phyloP scores from a whole-genome alignment of 805 yeast species.

The Priceomyces fermenticarens region DNA sequence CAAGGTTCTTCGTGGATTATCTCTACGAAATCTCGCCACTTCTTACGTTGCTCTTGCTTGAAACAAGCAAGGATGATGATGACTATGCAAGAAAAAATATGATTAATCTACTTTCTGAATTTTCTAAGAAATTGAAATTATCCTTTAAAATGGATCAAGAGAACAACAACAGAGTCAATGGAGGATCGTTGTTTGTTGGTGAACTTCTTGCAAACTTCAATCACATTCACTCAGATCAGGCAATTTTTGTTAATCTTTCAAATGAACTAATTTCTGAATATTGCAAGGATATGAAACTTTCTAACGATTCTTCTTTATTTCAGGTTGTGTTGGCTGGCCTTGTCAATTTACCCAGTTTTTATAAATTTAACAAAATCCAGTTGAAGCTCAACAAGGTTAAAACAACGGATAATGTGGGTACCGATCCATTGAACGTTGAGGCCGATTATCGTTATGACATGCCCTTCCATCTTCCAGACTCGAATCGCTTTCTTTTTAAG shows the following conservation, averaged over 20 bases:
- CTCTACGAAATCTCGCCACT: slow-evolving; percentile 32
- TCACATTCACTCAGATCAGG: slow-evolving; percentile 22
- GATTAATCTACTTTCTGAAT: slow-evolving; percentile 17
- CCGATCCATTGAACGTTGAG: slow-evolving; percentile 1
- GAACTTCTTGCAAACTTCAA: slow-evolving; percentile 31
- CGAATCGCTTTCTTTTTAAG: slow-evolving; percentile 35
- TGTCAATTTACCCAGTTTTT: slow-evolving; percentile 40
- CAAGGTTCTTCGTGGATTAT: slow-evolving; percentile 29
- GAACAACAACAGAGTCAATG: slow-evolving; percentile 10
- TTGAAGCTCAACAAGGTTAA: slow-evolving; percentile 19
- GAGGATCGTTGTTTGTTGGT: slow-evolving; percentile 26
- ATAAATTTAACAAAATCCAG: slow-evolving; percentile 39
- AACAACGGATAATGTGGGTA: background rate
- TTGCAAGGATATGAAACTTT: slow-evolving; percentile 34
- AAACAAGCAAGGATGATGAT: slow-evolving; percentile 10
- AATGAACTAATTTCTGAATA: slow-evolving; percentile 39
- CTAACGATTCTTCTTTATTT: slow-evolving; percentile 40
- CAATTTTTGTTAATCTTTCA: slow-evolving; percentile 33
- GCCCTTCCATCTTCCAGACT: slow-evolving; percentile 41
- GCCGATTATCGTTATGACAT: slow-evolving; percentile 29
- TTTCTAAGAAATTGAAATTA: slow-evolving; percentile 20
- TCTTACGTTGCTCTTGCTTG: slow-evolving; percentile 28
- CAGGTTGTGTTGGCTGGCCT: slow-evolving; percentile 39
- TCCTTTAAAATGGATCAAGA: slow-evolving; percentile 18
- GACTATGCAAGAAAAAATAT: slow-evolving; percentile 15